Base-by-base conservation (phyloP, 2,329 filamentous ascomycete genomes). In the Colletotrichum siamense region DNA sequence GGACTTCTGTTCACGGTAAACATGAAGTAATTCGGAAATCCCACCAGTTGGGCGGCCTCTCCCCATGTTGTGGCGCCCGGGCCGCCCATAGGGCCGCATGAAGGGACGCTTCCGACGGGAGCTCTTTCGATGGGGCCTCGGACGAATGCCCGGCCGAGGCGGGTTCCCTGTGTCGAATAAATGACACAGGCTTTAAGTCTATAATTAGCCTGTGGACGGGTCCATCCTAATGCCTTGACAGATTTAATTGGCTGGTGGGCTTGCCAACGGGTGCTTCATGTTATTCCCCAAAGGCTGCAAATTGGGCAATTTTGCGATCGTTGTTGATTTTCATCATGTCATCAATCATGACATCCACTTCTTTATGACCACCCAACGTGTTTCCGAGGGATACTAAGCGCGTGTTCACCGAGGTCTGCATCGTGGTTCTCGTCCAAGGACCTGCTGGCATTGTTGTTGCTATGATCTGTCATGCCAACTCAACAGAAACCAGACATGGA, bases 361-460 rank as follows among this genome's bases (percentile, higher is more conserved):
- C n/a, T 49, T 49, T 10, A 22, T 13, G n/a, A 44, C 39, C 39
- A n/a, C 39, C 10, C 44, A 49, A 12, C 44, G 4, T 22, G 44
- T 8, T 22, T 49, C 0, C 1, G n/a, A 13, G 1, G n/a, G 1
- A 22, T 1, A 22, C n/a, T 0, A 49, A 49, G 44, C n/a, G 44
- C 44, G n/a, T 49, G n/a, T 49, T 49, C 44, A 49, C 44, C 10
- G 44, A 49, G n/a, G n/a, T 49, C 9, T 49, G 10, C 10, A 49
- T 52, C n/a, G 44, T 52, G 39, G 3, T 49, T 49, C 18, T 6
- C 9, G 18, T n/a, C 18, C 39, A 49, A n/a, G 39, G 39, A 52
- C n/a, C n/a, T 52, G 44, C 44, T 52, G 44, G 44, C 44, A 52
- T 52, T 13, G 44, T 52, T 52, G 44, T 13, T 52, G n/a, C 44